Evolutionary conservation across 805 yeast species (phyloP), one percentile per base, ranked within the genome.

Genomic region (Kockiozyma suomiensis): DNA sequence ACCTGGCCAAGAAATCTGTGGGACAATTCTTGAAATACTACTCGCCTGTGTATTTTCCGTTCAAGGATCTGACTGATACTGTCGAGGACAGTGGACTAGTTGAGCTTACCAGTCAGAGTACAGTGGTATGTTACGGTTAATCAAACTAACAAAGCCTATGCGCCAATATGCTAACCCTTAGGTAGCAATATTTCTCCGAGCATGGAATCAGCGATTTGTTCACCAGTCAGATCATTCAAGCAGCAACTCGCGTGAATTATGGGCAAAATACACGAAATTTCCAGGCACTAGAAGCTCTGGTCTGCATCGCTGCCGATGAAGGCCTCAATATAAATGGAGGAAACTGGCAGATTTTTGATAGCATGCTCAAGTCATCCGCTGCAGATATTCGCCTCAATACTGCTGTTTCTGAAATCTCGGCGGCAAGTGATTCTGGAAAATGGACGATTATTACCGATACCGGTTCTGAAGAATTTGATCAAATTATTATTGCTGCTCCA

Each of bases 401-500:
- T 5, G 47, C 57, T 1, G 81, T 80, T 5, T 40, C 58, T 0
- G 50, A 56, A 3, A 49, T 78, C 8, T 28, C 35, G 0, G 62
- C 52, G 2, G 26, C 37, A 6, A 56, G 37, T 8, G 30, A 43
- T 23, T 58, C 66, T 12, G 66, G 69, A 56, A 58, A 46, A 21
- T 62, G 69, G 56, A 50, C 53, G 1, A 41, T 62, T 4, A 35
- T 35, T 13, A 32, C 53, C 1, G 35, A 21, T 2, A 30, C 19
- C 21, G 13, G 53, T 54, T 54, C 55, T 3, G 69, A 70, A 13
- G 33, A 40, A 2, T 81, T 73, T 62, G 82, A 81, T 59, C 70
- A 78, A 25, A 80, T 81, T 6, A 70, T 81, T 19, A 66, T 81
- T 19, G 82, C 83, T 0, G 70, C 80, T 0, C 84, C 84, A 1